Percentiles rank a stretch among this genome's conserved stretches.
These are phyloP conservation scores for Raphanus sativus DNA, from an alignment of 345 rosid genomes.

Conservation along the genomic window DNA sequence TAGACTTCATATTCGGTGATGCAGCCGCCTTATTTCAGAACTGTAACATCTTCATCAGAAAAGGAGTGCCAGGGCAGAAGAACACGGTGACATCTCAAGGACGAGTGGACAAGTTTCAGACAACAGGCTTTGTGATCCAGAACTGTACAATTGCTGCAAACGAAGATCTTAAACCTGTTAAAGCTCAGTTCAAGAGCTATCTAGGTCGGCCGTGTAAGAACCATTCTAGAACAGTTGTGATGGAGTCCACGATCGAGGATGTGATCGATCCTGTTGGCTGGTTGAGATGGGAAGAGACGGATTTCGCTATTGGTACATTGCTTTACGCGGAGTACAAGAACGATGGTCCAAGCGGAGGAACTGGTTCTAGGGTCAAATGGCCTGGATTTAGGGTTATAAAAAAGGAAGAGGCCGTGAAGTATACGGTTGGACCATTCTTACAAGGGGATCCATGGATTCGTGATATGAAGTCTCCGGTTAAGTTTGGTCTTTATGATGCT, in stretches of 20 bases:
- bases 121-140: conserved; percentile 78
- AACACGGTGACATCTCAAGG: conserved; percentile 74
- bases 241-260: conserved; percentile 70
- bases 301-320: conserved; percentile 52
- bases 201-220: conserved; percentile 81
- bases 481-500: conserved; percentile 42
- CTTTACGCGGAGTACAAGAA: conserved; percentile 72
- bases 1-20: conserved; percentile 90
- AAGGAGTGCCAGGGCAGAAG: conserved; percentile 54
- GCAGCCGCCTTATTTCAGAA: conserved; percentile 78
- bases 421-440: conserved; percentile 59
- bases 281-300: conserved; percentile 55
- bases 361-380: conserved; percentile 68
- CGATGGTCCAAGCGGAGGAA: conserved; percentile 53
- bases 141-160: conserved; percentile 57
- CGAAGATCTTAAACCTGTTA: conserved; percentile 43
- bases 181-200: conserved; percentile 51
- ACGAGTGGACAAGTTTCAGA: conserved; percentile 53
- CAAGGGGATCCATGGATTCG: conserved; percentile 56
- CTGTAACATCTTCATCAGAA: conserved; percentile 58
- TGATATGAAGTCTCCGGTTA: conserved; percentile 41
- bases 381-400: conserved; percentile 53
- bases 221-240: conserved; percentile 64
- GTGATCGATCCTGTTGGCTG: conserved; percentile 76
- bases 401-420: conserved; percentile 54